Conservation (phyloP, 345 rosid species). For the Citrus glauca region DNA sequence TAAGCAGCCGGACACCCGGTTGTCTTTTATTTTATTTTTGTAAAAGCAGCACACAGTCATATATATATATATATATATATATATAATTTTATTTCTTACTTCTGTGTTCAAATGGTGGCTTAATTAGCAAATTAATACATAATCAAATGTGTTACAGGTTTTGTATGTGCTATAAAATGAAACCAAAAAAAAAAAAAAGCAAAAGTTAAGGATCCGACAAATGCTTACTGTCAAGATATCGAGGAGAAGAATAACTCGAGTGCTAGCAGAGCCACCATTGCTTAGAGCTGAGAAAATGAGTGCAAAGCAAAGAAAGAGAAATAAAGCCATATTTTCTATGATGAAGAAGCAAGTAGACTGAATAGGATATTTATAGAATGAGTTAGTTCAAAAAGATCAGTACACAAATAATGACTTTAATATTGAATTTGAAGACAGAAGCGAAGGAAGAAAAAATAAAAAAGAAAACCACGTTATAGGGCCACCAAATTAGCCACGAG, state of each 20-base stretch:
- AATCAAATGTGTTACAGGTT: too few species aligned
- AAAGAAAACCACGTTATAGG: slow-evolving; percentile 9
- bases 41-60: too few species aligned
- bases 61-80: too few species aligned
- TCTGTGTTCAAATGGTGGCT: too few species aligned
- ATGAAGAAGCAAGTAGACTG: not conserved
- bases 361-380: not conserved
- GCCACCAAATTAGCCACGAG: slow-evolving; percentile 25
- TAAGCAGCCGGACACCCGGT: too few species aligned
- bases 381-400: not conserved
- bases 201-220: too few species aligned
- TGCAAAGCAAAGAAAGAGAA: slow-evolving; percentile 13
- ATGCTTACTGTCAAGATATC: slow-evolving; percentile 31
- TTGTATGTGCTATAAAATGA: too few species aligned
- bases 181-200: too few species aligned
- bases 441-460: not conserved
- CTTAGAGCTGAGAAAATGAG: slow-evolving; percentile 5
- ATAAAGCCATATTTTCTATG: slow-evolving; percentile 11
- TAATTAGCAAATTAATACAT: too few species aligned
- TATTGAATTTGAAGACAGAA: not conserved
- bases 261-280: not conserved
- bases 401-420: too few species aligned
- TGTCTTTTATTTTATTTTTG: too few species aligned
- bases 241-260: slow-evolving; percentile 4
- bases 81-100: too few species aligned